Percentiles rank a stretch among this genome's conserved stretches.
phyloP scores from a whole-genome alignment of 176 grass and related monocot genomes.

The Tuctoria greenei region DNA sequence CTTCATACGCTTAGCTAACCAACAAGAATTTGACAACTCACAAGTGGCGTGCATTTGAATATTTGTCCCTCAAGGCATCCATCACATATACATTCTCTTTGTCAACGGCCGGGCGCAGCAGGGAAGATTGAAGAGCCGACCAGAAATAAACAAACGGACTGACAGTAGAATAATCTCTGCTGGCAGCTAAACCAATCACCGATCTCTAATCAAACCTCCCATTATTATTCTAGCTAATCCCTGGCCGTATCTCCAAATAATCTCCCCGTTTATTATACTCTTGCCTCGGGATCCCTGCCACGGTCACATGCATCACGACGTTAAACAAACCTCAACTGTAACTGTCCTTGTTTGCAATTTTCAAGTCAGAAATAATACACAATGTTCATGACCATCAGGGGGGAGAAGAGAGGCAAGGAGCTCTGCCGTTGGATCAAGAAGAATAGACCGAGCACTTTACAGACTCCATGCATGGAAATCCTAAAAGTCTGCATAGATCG shows the following conservation, averaged over 20 bases:
- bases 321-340: slow-evolving; percentile 25
- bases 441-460: not conserved
- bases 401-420: not conserved
- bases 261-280: slow-evolving; percentile 33
- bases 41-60: slow-evolving; percentile 40
- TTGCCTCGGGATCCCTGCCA: slow-evolving; percentile 45
- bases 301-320: slow-evolving; percentile 33
- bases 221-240: slow-evolving; percentile 40
- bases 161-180: slow-evolving; percentile 34
- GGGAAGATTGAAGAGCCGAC: not conserved
- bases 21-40: slow-evolving; percentile 26
- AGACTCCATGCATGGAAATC: not conserved
- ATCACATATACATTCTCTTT: slow-evolving; percentile 28
- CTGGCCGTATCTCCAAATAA: slow-evolving; percentile 17
- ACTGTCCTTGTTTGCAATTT: slow-evolving; percentile 5
- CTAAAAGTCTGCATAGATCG: too few species aligned
- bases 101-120: slow-evolving; percentile 49
- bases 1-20: not conserved
- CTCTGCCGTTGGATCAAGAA: not conserved
- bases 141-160: slow-evolving; percentile 14
- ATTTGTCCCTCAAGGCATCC: slow-evolving; percentile 42
- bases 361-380: not conserved
- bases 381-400: not conserved
- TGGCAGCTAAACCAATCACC: slow-evolving; percentile 21
- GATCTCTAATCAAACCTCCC: slow-evolving; percentile 16